These are phyloP conservation scores for Saccharum spontaneum DNA, from an alignment of 176 grass and related monocot genomes.

Conservation along the genomic window DNA sequence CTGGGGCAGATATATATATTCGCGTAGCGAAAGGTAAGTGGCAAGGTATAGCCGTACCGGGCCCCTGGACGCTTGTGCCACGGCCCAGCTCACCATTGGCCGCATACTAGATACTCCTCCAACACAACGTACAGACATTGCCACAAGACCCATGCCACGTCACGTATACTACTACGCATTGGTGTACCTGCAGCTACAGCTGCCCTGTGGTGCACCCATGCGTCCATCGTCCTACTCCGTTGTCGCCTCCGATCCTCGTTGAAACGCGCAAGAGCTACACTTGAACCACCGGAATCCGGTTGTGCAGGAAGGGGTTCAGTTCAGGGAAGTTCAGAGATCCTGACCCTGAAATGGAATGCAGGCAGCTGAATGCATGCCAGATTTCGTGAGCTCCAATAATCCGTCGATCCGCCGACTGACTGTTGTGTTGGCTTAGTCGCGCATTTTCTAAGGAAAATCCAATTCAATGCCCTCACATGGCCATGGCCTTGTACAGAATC, in stretches of 20 bases:
- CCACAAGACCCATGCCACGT: slow-evolving; percentile 10
- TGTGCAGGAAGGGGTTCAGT: background rate
- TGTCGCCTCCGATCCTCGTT: background rate
- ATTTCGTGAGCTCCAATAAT: too few relatives aligned
- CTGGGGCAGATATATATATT: too few relatives aligned
- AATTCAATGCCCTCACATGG: slow-evolving; percentile 27
- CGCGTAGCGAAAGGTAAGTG: too few relatives aligned
- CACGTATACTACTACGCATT: background rate
- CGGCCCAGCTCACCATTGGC: background rate
- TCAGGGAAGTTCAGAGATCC: background rate
- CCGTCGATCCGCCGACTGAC: too few relatives aligned
- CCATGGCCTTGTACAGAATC: background rate
- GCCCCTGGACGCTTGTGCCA: too few relatives aligned
- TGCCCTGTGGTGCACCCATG: background rate
- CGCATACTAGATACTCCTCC: background rate
- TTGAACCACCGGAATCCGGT: background rate
- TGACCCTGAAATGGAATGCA: background rate
- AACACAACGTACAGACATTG: background rate
- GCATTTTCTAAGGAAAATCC: slow-evolving; percentile 17
- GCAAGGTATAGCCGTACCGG: background rate
- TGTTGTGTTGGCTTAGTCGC: too few relatives aligned
- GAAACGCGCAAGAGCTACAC: background rate
- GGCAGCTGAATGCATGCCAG: background rate
- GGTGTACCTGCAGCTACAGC: background rate
- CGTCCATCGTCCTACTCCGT: background rate